Percentiles rank a stretch among this genome's conserved stretches.
These are phyloP conservation scores for Golovinomyces cichoracearum DNA, from an alignment of 2,329 filamentous ascomycete genomes.

Conservation along the genomic window DNA sequence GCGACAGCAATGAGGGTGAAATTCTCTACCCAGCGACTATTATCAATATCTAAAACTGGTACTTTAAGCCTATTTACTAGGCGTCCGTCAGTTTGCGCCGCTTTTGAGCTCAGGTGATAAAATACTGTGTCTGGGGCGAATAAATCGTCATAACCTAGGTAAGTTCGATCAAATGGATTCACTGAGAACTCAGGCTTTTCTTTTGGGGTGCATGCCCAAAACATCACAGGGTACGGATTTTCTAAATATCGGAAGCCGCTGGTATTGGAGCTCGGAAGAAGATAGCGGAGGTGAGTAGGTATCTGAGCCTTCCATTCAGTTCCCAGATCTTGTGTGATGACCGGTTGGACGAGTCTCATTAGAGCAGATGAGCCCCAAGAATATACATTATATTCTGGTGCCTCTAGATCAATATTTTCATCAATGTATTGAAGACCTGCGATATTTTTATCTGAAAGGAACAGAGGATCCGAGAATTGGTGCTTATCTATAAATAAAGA, in stretches of 20 bases:
- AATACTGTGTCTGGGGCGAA: conserved; percentile 59
- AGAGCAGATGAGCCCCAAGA: conserved; percentile 60
- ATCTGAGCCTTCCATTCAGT: conserved; percentile 39
- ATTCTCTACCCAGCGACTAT: conserved; percentile 21
- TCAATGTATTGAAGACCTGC: conserved; percentile 38
- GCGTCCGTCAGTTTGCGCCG: conserved; percentile 4
- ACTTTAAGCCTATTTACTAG: conserved; percentile 32
- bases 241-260: conserved; percentile 28
- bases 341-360: conserved; percentile 38
- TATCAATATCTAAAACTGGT: conserved; percentile 35
- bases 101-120: conserved; percentile 41
- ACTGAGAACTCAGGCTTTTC: conserved; percentile 39
- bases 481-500: conserved; percentile 68
- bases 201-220: conserved; percentile 62
- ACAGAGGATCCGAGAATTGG: conserved; percentile 51
- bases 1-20: conserved; percentile 33
- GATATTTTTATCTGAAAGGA: conserved; percentile 59
- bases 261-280: conserved; percentile 26
- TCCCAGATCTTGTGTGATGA: conserved; percentile 13
- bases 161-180: conserved; percentile 65
- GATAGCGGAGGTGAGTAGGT: conserved; percentile 66
- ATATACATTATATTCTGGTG: conserved; percentile 52
- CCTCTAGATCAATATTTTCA: conserved; percentile 68
- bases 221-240: conserved; percentile 60
- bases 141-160: conserved; percentile 62